A percentile compares a stretch with the other conserved stretches of the same genome.
These are phyloP conservation scores for Myotisia sp. DNA, from an alignment of 2,329 filamentous ascomycete species.

Conservation along the genomic window DNA sequence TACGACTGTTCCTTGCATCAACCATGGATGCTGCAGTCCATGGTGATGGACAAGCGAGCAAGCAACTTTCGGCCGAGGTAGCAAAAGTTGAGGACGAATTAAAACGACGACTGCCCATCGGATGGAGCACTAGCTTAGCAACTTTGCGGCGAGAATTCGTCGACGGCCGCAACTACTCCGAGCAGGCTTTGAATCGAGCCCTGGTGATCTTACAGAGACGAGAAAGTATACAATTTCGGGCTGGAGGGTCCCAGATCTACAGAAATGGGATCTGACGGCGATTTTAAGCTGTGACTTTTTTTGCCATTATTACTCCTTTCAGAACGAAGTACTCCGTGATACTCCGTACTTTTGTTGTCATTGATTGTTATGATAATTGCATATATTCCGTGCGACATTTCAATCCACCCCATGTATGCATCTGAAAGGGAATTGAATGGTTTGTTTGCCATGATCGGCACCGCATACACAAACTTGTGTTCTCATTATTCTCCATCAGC, in stretches of 20 bases:
- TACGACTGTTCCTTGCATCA: constrained; percentile 84
- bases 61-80: constrained; percentile 83
- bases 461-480: too few species aligned
- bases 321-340: too few species aligned
- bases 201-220: constrained; percentile 73
- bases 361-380: too few species aligned
- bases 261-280: constrained; percentile 23
- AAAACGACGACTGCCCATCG: constrained; percentile 73
- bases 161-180: constrained; percentile 76
- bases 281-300: neutral
- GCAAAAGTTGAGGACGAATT: constrained; percentile 78
- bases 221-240: constrained; percentile 50
- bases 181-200: constrained; percentile 70
- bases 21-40: constrained; percentile 98
- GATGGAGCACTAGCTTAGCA: constrained; percentile 83
- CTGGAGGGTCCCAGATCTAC: constrained; percentile 36
- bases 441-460: too few species aligned
- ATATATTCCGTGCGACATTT: too few species aligned
- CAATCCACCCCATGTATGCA: too few species aligned
- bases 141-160: constrained; percentile 83
- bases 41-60: constrained; percentile 66
- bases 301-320: too few species aligned
- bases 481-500: too few species aligned
- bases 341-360: too few species aligned
- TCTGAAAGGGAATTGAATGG: too few species aligned